phyloP scores from a whole-genome alignment of 2,329 filamentous ascomycete genomes.

The Magnaporthiopsis rhizophila region DNA sequence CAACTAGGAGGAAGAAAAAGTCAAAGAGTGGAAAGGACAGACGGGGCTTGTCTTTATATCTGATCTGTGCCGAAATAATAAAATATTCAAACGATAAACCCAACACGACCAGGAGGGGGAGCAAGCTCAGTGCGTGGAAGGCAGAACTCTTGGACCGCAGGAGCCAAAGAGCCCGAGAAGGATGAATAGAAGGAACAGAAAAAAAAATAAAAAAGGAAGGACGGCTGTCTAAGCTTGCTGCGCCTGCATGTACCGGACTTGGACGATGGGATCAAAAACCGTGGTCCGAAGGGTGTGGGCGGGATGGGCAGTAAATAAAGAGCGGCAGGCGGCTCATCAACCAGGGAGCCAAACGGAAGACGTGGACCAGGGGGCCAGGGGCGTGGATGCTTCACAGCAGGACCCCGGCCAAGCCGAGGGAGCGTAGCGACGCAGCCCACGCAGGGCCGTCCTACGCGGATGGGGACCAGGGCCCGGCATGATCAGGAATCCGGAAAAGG shows the following conservation, averaged over 20 bases:
- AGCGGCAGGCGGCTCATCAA: constrained; percentile 2
- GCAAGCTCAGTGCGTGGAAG: background rate
- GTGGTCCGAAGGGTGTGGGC: background rate
- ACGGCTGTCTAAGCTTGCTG: constrained; percentile 8
- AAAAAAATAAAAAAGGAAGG: background rate
- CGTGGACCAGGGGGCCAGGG: too few relatives aligned
- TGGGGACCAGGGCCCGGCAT: too few relatives aligned
- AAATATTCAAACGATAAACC: too few relatives aligned
- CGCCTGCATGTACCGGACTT: constrained; percentile 5
- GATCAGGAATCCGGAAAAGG: too few relatives aligned
- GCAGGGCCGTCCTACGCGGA: too few relatives aligned
- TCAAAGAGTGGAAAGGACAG: background rate
- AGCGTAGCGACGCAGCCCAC: too few relatives aligned
- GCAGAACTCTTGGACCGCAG: background rate
- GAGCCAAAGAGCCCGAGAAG: background rate
- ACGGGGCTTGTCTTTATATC: too few relatives aligned
- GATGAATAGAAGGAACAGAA: background rate
- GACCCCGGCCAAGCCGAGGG: too few relatives aligned
- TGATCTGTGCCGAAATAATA: too few relatives aligned
- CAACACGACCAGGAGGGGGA: too few relatives aligned
- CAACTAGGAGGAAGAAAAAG: constrained; percentile 2
- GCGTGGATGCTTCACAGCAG: too few relatives aligned
- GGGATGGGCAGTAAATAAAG: constrained; percentile 4
- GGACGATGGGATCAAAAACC: background rate
- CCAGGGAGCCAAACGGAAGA: too few relatives aligned